Conservation (phyloP, 257 asterid genomes). For the Rehmannia glutinosa region DNA sequence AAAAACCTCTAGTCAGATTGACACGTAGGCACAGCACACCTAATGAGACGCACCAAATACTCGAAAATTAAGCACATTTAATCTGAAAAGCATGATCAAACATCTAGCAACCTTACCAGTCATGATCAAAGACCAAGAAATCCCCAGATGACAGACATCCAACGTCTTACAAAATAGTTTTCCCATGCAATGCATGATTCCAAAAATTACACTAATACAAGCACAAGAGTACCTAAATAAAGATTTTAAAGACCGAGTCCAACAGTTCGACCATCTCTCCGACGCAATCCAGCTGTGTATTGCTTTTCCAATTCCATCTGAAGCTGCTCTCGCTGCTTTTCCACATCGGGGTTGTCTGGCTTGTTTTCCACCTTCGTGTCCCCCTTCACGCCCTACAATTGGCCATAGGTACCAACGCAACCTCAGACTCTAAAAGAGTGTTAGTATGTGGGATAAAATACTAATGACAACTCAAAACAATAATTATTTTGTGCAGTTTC, state of each 20-base stretch:
- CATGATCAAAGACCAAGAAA: constrained; percentile 7
- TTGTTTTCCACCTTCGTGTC: constrained; percentile 52
- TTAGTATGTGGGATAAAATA: constrained; percentile 49
- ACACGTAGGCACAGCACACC: too few species aligned
- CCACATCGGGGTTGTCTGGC: constrained; percentile 55
- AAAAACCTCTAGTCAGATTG: too few species aligned
- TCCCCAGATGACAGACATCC: background rate
- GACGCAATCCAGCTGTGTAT: constrained; percentile 95
- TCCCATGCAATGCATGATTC: constrained; percentile 5
- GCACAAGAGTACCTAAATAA: constrained; percentile 10
- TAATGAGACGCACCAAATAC: too few species aligned
- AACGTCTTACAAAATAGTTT: constrained; percentile 11
- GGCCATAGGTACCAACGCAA: constrained; percentile 93
- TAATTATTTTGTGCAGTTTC: background rate
- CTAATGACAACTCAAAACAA: constrained; percentile 5
- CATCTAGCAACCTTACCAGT: constrained; percentile 6
- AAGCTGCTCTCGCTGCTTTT: constrained; percentile 86
- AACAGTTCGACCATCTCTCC: constrained; percentile 98
- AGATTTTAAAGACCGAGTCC: constrained; percentile 78
- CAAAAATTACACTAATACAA: constrained; percentile 2
- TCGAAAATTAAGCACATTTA: too few species aligned
- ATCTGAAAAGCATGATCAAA: background rate
- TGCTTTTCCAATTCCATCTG: constrained; percentile 94
- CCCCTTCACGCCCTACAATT: constrained; percentile 99
- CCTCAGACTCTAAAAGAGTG: constrained; percentile 99